Conservation (phyloP, 495 filamentous ascomycete species). For the Hypoxylon lienhwacheense region DNA sequence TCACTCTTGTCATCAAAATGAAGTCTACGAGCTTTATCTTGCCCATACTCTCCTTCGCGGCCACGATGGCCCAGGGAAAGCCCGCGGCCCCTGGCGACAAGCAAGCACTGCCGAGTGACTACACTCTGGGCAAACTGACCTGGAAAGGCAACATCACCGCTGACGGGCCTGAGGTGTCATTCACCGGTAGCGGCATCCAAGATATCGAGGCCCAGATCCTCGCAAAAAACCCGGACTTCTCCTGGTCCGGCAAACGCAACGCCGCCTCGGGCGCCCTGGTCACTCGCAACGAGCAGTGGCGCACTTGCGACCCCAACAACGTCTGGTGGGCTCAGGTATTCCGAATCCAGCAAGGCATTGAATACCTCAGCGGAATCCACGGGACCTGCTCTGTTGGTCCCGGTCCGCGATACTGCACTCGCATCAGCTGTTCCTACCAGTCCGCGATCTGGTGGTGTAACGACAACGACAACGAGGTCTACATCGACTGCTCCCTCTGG, state of each 20-base stretch:
- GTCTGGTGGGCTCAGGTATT: conserved; percentile 24
- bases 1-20: too few relatives aligned
- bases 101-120: conserved; percentile 7
- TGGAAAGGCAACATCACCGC: conserved; percentile 15
- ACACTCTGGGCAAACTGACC: conserved; percentile 7
- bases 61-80: too few relatives aligned
- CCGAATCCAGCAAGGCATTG: conserved; percentile 28
- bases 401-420: conserved; percentile 31
- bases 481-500: conserved; percentile 15
- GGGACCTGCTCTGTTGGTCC: conserved; percentile 20
- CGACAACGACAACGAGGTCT: conserved; percentile 16
- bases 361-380: conserved; percentile 18
- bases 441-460: conserved; percentile 40
- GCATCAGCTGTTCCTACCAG: conserved; percentile 34
- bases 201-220: conserved; percentile 26
- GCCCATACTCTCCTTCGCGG: too few relatives aligned
- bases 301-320: conserved; percentile 11
- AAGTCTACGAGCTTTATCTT: too few relatives aligned
- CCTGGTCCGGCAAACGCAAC: conserved; percentile 2
- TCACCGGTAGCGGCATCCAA: conserved; percentile 10
- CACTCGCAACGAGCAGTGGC: neutral
- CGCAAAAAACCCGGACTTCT: conserved; percentile 8
- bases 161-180: conserved; percentile 6
- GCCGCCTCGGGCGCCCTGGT: neutral
- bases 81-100: too few relatives aligned